Conservation (phyloP, 768 basidiomycete genomes). For the Auricularia auricula-judae region DNA sequence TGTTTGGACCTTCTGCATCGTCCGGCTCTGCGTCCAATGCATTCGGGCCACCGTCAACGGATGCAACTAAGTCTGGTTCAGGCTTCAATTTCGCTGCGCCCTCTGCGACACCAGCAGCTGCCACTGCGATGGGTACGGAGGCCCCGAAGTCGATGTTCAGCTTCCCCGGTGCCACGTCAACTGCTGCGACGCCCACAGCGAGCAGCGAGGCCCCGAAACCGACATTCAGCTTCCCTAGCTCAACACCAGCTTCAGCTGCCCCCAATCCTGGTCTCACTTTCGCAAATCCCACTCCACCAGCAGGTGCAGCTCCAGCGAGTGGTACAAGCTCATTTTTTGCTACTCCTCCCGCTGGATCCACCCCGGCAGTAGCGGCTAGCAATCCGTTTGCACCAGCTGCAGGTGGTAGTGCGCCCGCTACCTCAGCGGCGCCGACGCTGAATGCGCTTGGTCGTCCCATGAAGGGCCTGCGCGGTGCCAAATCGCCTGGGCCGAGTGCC, state of each 20-base stretch:
- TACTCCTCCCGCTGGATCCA: neutral
- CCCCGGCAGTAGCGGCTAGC: neutral
- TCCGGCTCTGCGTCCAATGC: neutral
- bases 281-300: no score
- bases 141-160: no score
- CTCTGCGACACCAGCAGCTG: no score
- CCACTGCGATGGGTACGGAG: no score
- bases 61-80: neutral
- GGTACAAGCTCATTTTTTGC: neutral
- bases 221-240: neutral
- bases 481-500: no score
- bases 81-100: neutral
- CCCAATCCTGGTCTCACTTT: no score
- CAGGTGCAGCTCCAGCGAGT: neutral
- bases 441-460: conserved; percentile 44
- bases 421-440: neutral
- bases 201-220: no score
- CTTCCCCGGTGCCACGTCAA: no score
- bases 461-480: conserved; percentile 75
- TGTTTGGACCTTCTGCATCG: no score
- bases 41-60: neutral
- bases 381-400: neutral
- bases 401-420: neutral
- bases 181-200: no score
- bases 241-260: neutral